Evolutionary conservation across 495 filamentous ascomycete genomes (phyloP), one percentile per base, ranked within the genome.

Genomic region (Hypomontagnella monticulosa): DNA sequence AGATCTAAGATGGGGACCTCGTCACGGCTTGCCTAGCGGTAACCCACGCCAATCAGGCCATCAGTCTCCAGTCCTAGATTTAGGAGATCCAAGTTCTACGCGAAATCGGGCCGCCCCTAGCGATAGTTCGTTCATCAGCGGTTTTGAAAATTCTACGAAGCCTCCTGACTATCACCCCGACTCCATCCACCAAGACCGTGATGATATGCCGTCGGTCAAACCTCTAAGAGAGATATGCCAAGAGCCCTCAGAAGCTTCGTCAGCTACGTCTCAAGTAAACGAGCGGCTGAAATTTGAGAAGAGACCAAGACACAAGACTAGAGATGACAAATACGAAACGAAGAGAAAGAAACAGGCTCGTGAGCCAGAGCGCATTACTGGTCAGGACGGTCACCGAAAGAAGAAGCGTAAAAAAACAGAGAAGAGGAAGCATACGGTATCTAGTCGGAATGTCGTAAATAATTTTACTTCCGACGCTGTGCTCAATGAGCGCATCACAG

Each of bases 381-480:
- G 72, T 43, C 36, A 57, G 40, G 46, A 73, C 64, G 63, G 69
- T 15, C 56, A 55, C 57, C 69, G 47, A 55, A 53, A 41, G 71
- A 76, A 70, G 61, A 67, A 55, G 59, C 48, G 63, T 44, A 79
- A 76, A 67, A 75, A 75, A 59, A 56, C 72, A 40, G 64, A 73
- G 19, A 75, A 71, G 68, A 75, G 67, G 48, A 75, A 75, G 47
- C 66, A 38, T 43, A 44, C 44, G 42, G 57, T 52, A 48, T 63
- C 74, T 16, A 78, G 84, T 30, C 76, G 76, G 60, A 80, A 83
- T 19, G 75, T 91, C 9, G 84, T 89, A 69, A 80, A 85, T 44
- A 80, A 81, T 20, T 93, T 92, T 63, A 78, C 81, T 12, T 88
- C 88, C 40, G 76, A 85, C 23, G 89, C 88, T 67, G 85, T 93